Base-by-base conservation (phyloP, 495 filamentous ascomycete species). In the Xylona heveae region DNA sequence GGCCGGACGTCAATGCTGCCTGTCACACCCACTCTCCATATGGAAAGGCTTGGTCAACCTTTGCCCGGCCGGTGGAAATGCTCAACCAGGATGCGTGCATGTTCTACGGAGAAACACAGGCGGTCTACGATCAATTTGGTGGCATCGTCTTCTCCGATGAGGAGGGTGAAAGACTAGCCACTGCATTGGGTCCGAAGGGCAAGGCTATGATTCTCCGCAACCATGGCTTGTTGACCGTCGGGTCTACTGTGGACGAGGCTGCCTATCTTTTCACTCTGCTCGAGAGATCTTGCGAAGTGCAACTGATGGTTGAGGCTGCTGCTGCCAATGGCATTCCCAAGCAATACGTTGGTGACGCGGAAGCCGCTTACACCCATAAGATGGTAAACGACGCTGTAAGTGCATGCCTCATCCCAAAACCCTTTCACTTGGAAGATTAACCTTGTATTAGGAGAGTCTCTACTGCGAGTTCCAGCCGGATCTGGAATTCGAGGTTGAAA, bases 1-100 rank as follows among this genome's bases (percentile, higher is more conserved):
- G 61, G 8, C 58, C 57, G 7, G 60, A 64, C 50, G 58, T 65
- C 3, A 40, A 62, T 23, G 60, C 60, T 7, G 59, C 55, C 13
- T 59, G 58, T 21, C 61, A 63, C 42, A 58, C 59, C 2, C 61
- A 64, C 42, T 45, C 53, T 7, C 44, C 61, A 12, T 48, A 61
- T 39, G 58, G 53, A 3, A 53, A 55, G 42, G 56, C 62, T 6
- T 64, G 50, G 50, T 56, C 51, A 36, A 39, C 47, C n/a, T 59
- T 62, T 47, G 58, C 56, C 10, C 52, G 44, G 40, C 50, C 47
- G 2, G 49, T 64, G 30, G 55, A 62, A 33, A 64, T 64, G 60
- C 39, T 62, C 22, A 55, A 52, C 16, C 59, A 65, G 56, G 72
- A 78, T 46, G 61, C 59, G 0, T 62, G 60, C 43, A 52, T 54